Percentiles rank a stretch among this genome's conserved stretches.
These are phyloP conservation scores for Irpex sp. DNA, from an alignment of 1,284 basidiomycete species.

Conservation along the genomic window DNA sequence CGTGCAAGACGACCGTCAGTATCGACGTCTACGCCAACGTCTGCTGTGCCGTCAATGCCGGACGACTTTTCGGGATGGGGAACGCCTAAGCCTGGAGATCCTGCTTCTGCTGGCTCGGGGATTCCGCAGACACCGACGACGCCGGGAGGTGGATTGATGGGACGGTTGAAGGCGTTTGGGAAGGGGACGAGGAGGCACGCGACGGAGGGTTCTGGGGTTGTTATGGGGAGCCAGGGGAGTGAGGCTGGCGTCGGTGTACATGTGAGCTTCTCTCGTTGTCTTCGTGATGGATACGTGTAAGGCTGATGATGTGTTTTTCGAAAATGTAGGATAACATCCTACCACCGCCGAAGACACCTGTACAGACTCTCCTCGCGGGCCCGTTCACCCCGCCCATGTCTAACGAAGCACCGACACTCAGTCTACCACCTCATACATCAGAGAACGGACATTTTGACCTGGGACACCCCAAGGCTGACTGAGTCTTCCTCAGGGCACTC, in stretches of 20 bases:
- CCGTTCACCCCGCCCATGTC: slow-evolving; percentile 70
- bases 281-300: background rate
- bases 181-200: slow-evolving; percentile 51
- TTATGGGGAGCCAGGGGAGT: slow-evolving; percentile 13
- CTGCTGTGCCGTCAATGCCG: slow-evolving; percentile 24
- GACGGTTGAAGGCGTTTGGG: slow-evolving; percentile 74
- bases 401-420: slow-evolving; percentile 69
- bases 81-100: slow-evolving; percentile 20
- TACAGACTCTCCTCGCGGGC: slow-evolving; percentile 65
- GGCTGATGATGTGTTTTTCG: background rate
- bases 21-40: slow-evolving; percentile 27
- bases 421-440: slow-evolving; percentile 43
- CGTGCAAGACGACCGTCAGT: slow-evolving; percentile 43
- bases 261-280: slow-evolving; percentile 22
- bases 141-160: slow-evolving; percentile 61
- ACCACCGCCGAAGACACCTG: slow-evolving; percentile 36
- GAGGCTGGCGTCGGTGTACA: slow-evolving; percentile 24
- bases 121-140: background rate
- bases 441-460: too few relatives aligned
- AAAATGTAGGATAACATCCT: slow-evolving; percentile 12
- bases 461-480: too few relatives aligned
- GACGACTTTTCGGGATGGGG: slow-evolving; percentile 56
- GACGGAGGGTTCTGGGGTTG: slow-evolving; percentile 30
- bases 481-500: too few relatives aligned
- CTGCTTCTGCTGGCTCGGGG: too few relatives aligned